These are phyloP conservation scores for Dryas octopetala DNA, from an alignment of 306 rosid genomes.

Conservation along the genomic window DNA sequence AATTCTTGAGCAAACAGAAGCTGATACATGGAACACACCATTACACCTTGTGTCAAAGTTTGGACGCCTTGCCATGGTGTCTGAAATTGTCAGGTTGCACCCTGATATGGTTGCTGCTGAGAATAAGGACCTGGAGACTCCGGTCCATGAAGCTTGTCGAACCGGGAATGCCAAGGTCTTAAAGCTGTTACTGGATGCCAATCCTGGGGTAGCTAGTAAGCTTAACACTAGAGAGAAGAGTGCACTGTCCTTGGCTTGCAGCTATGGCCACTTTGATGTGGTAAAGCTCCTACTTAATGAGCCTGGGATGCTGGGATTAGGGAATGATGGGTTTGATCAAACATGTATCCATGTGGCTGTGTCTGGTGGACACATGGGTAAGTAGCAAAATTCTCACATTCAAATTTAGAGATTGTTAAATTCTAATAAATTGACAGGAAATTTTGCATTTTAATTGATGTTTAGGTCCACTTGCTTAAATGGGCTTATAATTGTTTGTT, in stretches of 20 bases:
- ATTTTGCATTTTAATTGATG: not conserved
- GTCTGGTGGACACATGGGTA: conserved; percentile 58
- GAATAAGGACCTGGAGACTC: conserved; percentile 57
- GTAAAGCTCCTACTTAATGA: conserved; percentile 44
- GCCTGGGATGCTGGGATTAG: conserved; percentile 27
- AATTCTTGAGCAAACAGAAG: conserved; percentile 48
- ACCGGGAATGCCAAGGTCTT: conserved; percentile 44
- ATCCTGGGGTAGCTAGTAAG: conserved; percentile 44
- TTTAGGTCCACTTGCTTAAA: not conserved
- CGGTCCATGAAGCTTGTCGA: conserved; percentile 64
- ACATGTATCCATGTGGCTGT: conserved; percentile 59
- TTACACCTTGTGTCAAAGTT: conserved; percentile 63
- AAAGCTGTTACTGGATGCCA: conserved; percentile 44
- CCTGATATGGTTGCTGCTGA: conserved; percentile 62
- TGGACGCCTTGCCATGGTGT: conserved; percentile 41
- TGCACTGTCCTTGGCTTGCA: conserved; percentile 58
- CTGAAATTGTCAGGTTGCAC: conserved; percentile 41
- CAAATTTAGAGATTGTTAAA: not conserved
- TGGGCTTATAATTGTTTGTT: not conserved
- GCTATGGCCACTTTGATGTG: conserved; percentile 51
- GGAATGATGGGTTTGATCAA: conserved; percentile 36
- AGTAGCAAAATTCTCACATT: not conserved
- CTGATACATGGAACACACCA: conserved; percentile 38
- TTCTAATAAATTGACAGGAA: not conserved
- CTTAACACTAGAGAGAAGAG: conserved; percentile 36